A percentile compares a stretch with the other conserved stretches of the same genome.
Evolutionary conservation across 1,139 yeast species (phyloP).

Genomic region (Entelexis sorbosivorans): DNA sequence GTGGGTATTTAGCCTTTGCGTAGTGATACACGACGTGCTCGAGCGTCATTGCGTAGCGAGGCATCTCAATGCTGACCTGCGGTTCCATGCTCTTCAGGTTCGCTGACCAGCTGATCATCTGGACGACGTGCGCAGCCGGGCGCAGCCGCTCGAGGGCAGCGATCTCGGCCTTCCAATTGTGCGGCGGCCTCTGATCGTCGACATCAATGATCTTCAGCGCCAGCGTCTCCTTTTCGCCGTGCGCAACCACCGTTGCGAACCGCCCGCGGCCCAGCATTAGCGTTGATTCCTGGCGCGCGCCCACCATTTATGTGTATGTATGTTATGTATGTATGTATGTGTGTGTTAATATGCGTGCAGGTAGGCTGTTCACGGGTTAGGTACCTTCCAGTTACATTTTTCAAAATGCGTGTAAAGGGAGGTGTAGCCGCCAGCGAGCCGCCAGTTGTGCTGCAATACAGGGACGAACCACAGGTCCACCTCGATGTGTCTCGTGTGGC

Average conservation of each 20-base stretch:
- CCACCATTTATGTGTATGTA: not conserved
- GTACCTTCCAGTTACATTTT: not conserved
- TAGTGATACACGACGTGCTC: constrained; percentile 29
- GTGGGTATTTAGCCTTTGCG: constrained; percentile 31
- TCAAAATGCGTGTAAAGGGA: not conserved
- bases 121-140: constrained; percentile 22
- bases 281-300: not conserved
- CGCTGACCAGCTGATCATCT: constrained; percentile 28
- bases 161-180: constrained; percentile 37
- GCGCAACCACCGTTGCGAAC: constrained; percentile 31
- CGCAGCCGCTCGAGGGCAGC: constrained; percentile 23
- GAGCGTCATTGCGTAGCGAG: constrained; percentile 33
- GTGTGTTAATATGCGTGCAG: too few relatives aligned
- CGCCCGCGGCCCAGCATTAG: constrained; percentile 26
- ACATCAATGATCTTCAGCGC: constrained; percentile 41
- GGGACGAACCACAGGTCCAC: constrained; percentile 66
- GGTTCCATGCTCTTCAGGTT: constrained; percentile 27
- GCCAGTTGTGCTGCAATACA: constrained; percentile 4
- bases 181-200: constrained; percentile 43
- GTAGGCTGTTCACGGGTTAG: constrained; percentile 1
- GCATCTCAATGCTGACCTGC: constrained; percentile 37
- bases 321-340: too few relatives aligned
- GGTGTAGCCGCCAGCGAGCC: not conserved
- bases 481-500: constrained; percentile 63
- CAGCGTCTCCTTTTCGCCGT: constrained; percentile 22